Evolutionary conservation across 495 filamentous ascomycete species (phyloP).

Genomic region (Pyrenopolyporus hunteri): DNA sequence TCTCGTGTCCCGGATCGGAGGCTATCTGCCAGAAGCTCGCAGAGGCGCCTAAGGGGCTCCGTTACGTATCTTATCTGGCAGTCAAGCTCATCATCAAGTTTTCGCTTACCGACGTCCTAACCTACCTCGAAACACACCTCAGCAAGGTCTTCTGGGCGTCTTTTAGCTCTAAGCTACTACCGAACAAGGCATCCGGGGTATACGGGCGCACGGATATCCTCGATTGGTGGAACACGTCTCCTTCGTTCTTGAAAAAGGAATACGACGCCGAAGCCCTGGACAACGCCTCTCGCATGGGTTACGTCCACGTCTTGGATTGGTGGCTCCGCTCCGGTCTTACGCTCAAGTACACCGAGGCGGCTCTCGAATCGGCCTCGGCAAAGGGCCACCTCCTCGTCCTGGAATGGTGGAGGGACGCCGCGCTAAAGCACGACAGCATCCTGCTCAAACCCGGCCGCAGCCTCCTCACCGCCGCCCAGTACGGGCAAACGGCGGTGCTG

Average conservation of each 20-base stretch:
- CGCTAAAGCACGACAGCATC: constrained; percentile 48
- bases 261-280: constrained; percentile 79
- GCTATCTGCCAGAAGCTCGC: constrained; percentile 71
- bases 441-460: constrained; percentile 77
- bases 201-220: constrained; percentile 86
- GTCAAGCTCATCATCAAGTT: constrained; percentile 93
- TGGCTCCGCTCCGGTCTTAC: constrained; percentile 82
- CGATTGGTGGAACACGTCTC: constrained; percentile 80
- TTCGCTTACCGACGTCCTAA: constrained; percentile 75
- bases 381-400: constrained; percentile 84
- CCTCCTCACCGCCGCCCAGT: constrained; percentile 79
- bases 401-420: constrained; percentile 85
- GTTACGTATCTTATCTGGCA: constrained; percentile 76
- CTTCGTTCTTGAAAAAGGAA: constrained; percentile 79
- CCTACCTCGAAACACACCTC: constrained; percentile 77
- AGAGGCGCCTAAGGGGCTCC: constrained; percentile 67
- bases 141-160: constrained; percentile 81
- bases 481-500: constrained; percentile 71
- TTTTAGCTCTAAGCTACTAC: constrained; percentile 80
- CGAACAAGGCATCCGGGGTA: constrained; percentile 81
- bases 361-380: constrained; percentile 82
- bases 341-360: constrained; percentile 81
- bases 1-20: constrained; percentile 67
- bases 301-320: constrained; percentile 86
- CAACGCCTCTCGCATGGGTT: constrained; percentile 81